Percentiles rank a stretch among this genome's conserved stretches.
phyloP scores from a whole-genome alignment of 495 filamentous ascomycete species.

The Aspergillus nidulans region DNA sequence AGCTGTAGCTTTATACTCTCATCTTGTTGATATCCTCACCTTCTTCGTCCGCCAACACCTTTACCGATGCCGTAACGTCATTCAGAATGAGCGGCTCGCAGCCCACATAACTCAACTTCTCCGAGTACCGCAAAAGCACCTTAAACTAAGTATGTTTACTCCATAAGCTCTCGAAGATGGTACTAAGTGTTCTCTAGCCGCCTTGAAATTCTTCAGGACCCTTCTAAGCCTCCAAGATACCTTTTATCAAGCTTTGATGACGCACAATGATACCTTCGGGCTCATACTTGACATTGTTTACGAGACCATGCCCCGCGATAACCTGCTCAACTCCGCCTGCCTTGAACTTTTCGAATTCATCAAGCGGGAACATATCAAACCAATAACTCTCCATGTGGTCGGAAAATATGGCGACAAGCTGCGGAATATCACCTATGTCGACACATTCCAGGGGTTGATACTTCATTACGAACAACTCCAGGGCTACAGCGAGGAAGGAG shows the following conservation, averaged over 20 bases:
- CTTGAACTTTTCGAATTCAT: slow-evolving; percentile 93
- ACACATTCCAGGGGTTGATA: slow-evolving; percentile 76
- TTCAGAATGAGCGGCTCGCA: slow-evolving; percentile 73
- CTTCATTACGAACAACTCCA: slow-evolving; percentile 75
- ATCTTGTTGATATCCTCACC: slow-evolving; percentile 90
- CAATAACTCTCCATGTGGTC: slow-evolving; percentile 77
- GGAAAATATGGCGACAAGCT: slow-evolving; percentile 85
- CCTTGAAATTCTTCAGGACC: slow-evolving; percentile 91
- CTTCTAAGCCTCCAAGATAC: slow-evolving; percentile 85
- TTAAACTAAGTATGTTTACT: slow-evolving; percentile 75
- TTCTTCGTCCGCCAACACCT: slow-evolving; percentile 91
- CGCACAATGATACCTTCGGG: slow-evolving; percentile 76
- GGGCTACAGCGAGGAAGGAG: slow-evolving; percentile 58
- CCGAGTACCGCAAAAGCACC: slow-evolving; percentile 80
- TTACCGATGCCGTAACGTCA: slow-evolving; percentile 81
- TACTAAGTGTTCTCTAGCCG: slow-evolving; percentile 49
- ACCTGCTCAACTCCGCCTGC: slow-evolving; percentile 92
- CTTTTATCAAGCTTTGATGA: slow-evolving; percentile 85
- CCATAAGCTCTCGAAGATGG: not conserved
- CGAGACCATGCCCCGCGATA: slow-evolving; percentile 92
- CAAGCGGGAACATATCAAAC: slow-evolving; percentile 76
- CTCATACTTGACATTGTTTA: slow-evolving; percentile 84
- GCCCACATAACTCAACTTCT: slow-evolving; percentile 81
- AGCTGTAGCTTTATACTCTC: slow-evolving; percentile 81
- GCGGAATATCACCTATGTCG: slow-evolving; percentile 73